These are phyloP conservation scores for Clonostachys byssicola DNA, from an alignment of 2,329 filamentous ascomycete species.

Conservation along the genomic window DNA sequence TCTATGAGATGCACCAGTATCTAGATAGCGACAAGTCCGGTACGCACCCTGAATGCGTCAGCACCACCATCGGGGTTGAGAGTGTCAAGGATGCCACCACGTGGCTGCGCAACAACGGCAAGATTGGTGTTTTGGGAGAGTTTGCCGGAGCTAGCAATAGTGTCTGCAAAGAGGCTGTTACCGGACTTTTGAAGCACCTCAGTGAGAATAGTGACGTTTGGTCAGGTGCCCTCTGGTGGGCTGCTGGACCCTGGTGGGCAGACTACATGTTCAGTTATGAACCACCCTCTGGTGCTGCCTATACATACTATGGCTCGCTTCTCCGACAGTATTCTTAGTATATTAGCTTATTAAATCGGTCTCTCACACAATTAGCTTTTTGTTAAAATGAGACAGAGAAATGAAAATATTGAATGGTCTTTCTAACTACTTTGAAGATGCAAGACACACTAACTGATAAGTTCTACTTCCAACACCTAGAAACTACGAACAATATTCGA, in stretches of 20 bases:
- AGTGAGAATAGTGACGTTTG: background rate
- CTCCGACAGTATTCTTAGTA: too few species aligned
- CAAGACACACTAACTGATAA: too few species aligned
- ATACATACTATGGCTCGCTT: background rate
- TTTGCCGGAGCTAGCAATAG: background rate
- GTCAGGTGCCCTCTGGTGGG: background rate
- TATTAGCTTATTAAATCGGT: too few species aligned
- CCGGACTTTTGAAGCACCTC: background rate
- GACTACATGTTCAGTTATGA: background rate
- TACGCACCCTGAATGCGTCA: constrained; percentile 41
- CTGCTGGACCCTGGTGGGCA: background rate
- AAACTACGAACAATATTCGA: too few species aligned
- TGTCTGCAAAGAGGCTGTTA: background rate
- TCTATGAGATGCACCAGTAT: constrained; percentile 59
- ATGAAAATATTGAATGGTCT: too few species aligned
- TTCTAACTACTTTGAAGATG: too few species aligned
- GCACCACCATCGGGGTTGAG: constrained; percentile 7
- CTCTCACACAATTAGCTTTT: too few species aligned
- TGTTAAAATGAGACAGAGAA: too few species aligned
- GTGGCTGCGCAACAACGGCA: background rate
- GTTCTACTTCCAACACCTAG: too few species aligned
- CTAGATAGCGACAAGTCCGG: constrained; percentile 50
- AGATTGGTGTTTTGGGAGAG: background rate
- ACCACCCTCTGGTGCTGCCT: background rate
- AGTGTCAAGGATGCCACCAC: background rate